Conservation (phyloP, 768 basidiomycete genomes). For the Leccinum pellstonianum region DNA sequence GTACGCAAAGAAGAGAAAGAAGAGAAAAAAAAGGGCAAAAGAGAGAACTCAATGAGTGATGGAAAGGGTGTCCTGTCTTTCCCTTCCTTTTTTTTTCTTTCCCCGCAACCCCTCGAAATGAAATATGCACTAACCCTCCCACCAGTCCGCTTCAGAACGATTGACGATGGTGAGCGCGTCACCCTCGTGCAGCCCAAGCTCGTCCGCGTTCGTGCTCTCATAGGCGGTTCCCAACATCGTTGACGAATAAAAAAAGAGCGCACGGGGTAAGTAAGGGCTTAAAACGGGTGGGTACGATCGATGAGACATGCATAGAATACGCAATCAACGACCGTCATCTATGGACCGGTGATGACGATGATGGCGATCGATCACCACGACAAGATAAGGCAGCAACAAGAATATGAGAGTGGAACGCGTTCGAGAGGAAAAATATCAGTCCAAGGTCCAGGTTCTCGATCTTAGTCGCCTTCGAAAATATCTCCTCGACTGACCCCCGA, state of each 20-base stretch:
- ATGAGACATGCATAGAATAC: no score
- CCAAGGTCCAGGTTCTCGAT: conserved; percentile 71
- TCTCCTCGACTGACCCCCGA: conserved; percentile 65
- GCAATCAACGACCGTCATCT: no score
- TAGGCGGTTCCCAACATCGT: no score
- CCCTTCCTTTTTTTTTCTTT: conserved; percentile 9
- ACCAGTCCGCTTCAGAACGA: conserved; percentile 85
- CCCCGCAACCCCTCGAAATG: conserved; percentile 20
- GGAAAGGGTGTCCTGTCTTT: neutral
- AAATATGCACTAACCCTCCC: conserved; percentile 75
- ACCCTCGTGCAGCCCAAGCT: conserved; percentile 83
- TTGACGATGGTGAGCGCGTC: conserved; percentile 80
- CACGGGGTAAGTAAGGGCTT: no score
- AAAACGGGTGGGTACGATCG: no score
- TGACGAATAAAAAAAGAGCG: no score
- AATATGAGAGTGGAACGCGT: conserved; percentile 26
- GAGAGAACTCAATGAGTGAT: conserved; percentile 52
- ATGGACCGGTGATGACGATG: no score
- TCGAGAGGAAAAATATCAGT: conserved; percentile 68
- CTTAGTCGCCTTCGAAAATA: conserved; percentile 73
- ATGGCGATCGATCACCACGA: no score
- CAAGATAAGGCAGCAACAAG: no score
- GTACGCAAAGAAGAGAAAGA: conserved; percentile 44
- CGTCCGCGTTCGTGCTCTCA: conserved; percentile 58
- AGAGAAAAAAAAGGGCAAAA: conserved; percentile 45